phyloP scores from a whole-genome alignment of 2,329 filamentous ascomycete species.

The Epichloe bromicola region DNA sequence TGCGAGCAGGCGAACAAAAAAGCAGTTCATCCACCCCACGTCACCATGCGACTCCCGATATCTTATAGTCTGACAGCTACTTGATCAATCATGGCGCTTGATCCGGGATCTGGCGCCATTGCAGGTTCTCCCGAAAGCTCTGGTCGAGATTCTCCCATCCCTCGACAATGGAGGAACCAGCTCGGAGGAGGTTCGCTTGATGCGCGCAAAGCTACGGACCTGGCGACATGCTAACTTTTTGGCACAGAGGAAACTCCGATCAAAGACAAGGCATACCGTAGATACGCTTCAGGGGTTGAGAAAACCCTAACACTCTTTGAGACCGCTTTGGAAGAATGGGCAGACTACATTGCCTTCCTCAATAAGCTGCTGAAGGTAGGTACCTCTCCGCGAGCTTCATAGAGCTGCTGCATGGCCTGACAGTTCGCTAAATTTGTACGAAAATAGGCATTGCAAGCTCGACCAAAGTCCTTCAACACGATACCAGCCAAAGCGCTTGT shows the following conservation, averaged over 20 bases:
- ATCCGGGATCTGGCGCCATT: constrained; percentile 41
- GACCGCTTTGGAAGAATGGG: constrained; percentile 92
- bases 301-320: constrained; percentile 83
- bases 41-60: constrained; percentile 4
- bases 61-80: constrained; percentile 9
- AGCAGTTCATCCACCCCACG: neutral
- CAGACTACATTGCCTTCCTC: constrained; percentile 96
- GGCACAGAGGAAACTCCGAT: constrained; percentile 37
- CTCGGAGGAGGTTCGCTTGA: constrained; percentile 56
- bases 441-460: constrained; percentile 69
- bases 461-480: constrained; percentile 54
- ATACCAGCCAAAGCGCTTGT: constrained; percentile 75
- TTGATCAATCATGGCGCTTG: constrained; percentile 45
- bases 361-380: constrained; percentile 89
- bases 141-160: constrained; percentile 66
- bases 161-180: constrained; percentile 65
- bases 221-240: constrained; percentile 1
- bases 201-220: constrained; percentile 5
- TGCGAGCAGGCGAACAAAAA: neutral
- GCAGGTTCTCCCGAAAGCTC: constrained; percentile 71
- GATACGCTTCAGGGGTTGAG: constrained; percentile 82
- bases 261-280: constrained; percentile 62
- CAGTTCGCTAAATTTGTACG: constrained; percentile 1
- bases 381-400: constrained; percentile 20
- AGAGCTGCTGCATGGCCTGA: neutral